Evolutionary conservation across 805 yeast genomes (phyloP).

Genomic region (Myxozyma monticola): DNA sequence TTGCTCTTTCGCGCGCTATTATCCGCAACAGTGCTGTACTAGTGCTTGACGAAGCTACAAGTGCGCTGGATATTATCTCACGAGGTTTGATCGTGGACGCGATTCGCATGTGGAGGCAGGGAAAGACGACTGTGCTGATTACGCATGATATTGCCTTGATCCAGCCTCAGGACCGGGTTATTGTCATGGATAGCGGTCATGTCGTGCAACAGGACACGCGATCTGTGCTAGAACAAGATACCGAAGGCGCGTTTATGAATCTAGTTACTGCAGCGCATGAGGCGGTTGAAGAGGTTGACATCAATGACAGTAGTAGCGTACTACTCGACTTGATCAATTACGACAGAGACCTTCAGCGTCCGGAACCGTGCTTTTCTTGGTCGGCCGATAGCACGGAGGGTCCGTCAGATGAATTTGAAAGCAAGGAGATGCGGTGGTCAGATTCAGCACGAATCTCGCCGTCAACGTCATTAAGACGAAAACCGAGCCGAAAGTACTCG

Average conservation of each 20-base stretch:
- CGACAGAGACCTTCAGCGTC: too few relatives aligned
- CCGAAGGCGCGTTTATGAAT: slow-evolving; percentile 8
- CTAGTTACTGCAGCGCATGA: slow-evolving; percentile 6
- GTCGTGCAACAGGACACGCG: slow-evolving; percentile 50
- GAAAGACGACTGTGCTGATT: slow-evolving; percentile 73
- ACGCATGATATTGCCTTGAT: slow-evolving; percentile 76
- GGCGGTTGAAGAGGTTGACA: not conserved
- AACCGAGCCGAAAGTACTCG: too few relatives aligned
- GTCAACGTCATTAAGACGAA: too few relatives aligned
- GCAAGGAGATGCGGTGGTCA: too few relatives aligned
- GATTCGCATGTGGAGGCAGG: slow-evolving; percentile 60
- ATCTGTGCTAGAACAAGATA: slow-evolving; percentile 35
- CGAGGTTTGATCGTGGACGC: slow-evolving; percentile 50
- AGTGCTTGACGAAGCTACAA: slow-evolving; percentile 80
- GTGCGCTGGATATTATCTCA: slow-evolving; percentile 68
- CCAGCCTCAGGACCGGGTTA: slow-evolving; percentile 55
- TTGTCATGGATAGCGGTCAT: slow-evolving; percentile 59
- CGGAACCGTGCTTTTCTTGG: too few relatives aligned
- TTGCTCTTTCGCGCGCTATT: slow-evolving; percentile 81
- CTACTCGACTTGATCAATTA: too few relatives aligned
- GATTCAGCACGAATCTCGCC: too few relatives aligned
- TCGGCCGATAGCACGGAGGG: too few relatives aligned
- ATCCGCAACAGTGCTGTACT: slow-evolving; percentile 71
- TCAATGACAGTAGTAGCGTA: not conserved
- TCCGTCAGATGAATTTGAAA: too few relatives aligned